Conservation (phyloP, 768 basidiomycete genomes). For the Boletus tylopilopsis region DNA sequence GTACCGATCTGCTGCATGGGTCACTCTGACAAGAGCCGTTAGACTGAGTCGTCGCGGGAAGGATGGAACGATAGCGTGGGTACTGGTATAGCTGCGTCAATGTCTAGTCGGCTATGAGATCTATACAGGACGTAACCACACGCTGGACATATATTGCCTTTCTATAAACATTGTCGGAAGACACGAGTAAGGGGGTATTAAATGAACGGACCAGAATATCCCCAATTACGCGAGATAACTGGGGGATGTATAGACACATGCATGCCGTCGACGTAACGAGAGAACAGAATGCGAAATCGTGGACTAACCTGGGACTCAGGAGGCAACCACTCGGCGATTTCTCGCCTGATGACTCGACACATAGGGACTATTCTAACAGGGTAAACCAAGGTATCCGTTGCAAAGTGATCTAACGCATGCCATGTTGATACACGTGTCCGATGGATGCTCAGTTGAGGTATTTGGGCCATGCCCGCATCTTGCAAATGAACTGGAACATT, state of each 20-base stretch:
- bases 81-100: background rate
- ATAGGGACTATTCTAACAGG: conserved; percentile 13
- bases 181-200: conserved; percentile 1
- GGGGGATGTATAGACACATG: conserved; percentile 12
- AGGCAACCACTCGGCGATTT: conserved; percentile 11
- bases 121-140: conserved; percentile 3
- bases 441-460: conserved; percentile 11
- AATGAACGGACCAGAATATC: conserved; percentile 15
- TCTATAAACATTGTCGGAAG: conserved; percentile 3
- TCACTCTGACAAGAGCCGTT: conserved; percentile 8
- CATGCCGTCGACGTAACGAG: conserved; percentile 27
- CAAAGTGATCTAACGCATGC: conserved; percentile 6
- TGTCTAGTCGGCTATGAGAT: conserved; percentile 4
- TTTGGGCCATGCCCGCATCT: conserved; percentile 21
- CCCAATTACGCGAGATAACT: conserved; percentile 20
- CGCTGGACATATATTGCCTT: conserved; percentile 2
- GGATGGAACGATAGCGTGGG: conserved; percentile 8
- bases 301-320: conserved; percentile 18
- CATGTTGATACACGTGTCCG: conserved; percentile 27
- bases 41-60: conserved; percentile 19
- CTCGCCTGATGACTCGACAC: conserved; percentile 14
- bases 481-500: conserved; percentile 15
- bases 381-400: conserved; percentile 4
- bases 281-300: conserved; percentile 2
- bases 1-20: conserved; percentile 14